phyloP scores from a whole-genome alignment of 1,139 yeast species.

The Eremothecium sinecaudum region DNA sequence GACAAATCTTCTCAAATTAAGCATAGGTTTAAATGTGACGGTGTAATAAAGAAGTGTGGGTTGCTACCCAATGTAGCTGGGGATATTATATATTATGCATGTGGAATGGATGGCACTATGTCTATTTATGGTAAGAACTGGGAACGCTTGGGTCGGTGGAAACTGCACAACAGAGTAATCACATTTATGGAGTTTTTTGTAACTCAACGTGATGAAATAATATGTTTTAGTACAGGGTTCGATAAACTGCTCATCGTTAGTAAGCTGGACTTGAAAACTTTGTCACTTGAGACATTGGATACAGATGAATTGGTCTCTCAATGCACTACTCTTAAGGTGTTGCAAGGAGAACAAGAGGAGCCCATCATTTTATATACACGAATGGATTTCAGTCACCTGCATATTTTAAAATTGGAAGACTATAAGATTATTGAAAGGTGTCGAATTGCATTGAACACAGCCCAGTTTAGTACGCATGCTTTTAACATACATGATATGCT shows the following conservation, averaged over 20 bases:
- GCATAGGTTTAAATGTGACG: neutral
- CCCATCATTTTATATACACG: conserved; percentile 47
- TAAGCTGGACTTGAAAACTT: conserved; percentile 24
- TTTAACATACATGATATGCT: conserved; percentile 51
- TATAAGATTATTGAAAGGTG: conserved; percentile 31
- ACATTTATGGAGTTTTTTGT: conserved; percentile 32
- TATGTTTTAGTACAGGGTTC: conserved; percentile 49
- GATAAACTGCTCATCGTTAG: conserved; percentile 43
- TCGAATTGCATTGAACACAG: conserved; percentile 59
- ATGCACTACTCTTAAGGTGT: conserved; percentile 42
- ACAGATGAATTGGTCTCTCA: conserved; percentile 37
- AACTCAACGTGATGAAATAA: conserved; percentile 11
- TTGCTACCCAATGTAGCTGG: neutral
- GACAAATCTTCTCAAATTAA: neutral
- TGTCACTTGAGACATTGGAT: conserved; percentile 24
- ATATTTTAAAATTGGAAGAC: conserved; percentile 34
- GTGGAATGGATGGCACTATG: conserved; percentile 34
- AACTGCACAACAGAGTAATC: conserved; percentile 38
- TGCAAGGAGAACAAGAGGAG: conserved; percentile 18
- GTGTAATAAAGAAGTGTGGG: neutral
- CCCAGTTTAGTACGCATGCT: conserved; percentile 60
- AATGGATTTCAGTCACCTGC: conserved; percentile 45
- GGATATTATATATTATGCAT: conserved; percentile 16
- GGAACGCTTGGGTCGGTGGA: conserved; percentile 7
- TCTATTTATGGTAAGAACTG: conserved; percentile 13